Evolutionary conservation across 2,329 filamentous ascomycete genomes (phyloP).

Genomic region (Mycosphaerella arachidis): DNA sequence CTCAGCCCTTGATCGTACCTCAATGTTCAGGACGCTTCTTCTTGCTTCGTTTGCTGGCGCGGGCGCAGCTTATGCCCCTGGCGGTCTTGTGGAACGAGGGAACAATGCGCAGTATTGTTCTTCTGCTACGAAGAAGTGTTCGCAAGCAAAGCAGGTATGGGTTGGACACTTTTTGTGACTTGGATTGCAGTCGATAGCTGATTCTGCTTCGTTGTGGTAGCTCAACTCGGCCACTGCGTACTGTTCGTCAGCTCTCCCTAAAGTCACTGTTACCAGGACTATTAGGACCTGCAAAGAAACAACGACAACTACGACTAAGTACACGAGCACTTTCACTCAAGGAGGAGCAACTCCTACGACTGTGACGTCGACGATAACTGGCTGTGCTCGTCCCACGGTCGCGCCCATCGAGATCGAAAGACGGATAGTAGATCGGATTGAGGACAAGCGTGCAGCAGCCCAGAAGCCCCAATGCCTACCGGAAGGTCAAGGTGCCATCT

Average conservation of each 20-base stretch:
- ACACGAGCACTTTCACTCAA: background rate
- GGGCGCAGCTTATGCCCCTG: background rate
- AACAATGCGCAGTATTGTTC: background rate
- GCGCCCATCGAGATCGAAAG: background rate
- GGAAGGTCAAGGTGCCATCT: background rate
- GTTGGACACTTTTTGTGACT: background rate
- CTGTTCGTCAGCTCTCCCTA: background rate
- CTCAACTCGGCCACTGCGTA: background rate
- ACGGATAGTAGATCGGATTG: background rate
- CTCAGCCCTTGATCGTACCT: no score
- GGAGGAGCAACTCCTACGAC: background rate
- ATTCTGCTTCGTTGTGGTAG: background rate
- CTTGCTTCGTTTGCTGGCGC: background rate
- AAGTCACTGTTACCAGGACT: background rate
- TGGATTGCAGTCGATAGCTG: background rate
- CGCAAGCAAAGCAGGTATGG: background rate
- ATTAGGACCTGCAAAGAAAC: background rate
- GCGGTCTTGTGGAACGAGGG: background rate
- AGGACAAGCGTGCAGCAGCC: background rate
- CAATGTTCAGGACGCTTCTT: background rate
- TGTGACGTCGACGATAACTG: background rate
- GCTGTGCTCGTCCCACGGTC: background rate
- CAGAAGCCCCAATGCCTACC: background rate
- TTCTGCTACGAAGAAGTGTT: background rate
- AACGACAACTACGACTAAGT: background rate